Evolutionary conservation across 1,284 basidiomycete species (phyloP).

Genomic region (Tilletia indica): DNA sequence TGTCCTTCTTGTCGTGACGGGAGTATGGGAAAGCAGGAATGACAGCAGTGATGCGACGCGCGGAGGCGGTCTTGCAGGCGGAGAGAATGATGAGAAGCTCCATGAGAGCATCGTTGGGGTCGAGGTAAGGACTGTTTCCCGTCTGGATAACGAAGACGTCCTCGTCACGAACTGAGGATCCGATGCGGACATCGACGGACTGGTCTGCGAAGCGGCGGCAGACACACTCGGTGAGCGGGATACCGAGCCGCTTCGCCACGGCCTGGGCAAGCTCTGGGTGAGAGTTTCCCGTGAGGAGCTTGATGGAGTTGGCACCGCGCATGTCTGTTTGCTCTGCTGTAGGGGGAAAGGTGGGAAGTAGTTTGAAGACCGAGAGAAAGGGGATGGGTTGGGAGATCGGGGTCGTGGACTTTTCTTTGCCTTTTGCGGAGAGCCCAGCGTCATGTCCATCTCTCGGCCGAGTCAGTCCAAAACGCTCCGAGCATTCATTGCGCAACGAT

Average conservation of each 20-base stretch:
- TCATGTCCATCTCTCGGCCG: too few relatives aligned
- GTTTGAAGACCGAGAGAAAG: too few relatives aligned
- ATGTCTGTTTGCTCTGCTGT: slow-evolving; percentile 25
- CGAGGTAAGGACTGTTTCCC: slow-evolving; percentile 48
- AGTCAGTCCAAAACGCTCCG: too few relatives aligned
- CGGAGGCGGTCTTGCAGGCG: slow-evolving; percentile 95
- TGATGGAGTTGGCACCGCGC: slow-evolving; percentile 66
- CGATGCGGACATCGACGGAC: slow-evolving; percentile 69
- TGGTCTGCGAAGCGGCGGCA: slow-evolving; percentile 87
- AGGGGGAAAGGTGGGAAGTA: background rate
- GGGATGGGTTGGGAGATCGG: too few relatives aligned
- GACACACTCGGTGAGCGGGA: slow-evolving; percentile 81
- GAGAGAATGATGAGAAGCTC: slow-evolving; percentile 82
- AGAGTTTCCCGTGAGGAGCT: slow-evolving; percentile 91
- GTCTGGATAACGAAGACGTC: slow-evolving; percentile 55
- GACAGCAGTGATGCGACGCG: slow-evolving; percentile 93
- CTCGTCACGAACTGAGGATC: slow-evolving; percentile 93
- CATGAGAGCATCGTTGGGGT: slow-evolving; percentile 54
- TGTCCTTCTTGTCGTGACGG: slow-evolving; percentile 97
- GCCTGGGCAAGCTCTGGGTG: slow-evolving; percentile 93
- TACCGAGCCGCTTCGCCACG: slow-evolving; percentile 89
- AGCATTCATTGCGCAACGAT: too few relatives aligned
- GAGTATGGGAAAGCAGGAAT: slow-evolving; percentile 98
- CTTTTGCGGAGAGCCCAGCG: too few relatives aligned
- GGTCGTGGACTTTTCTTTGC: too few relatives aligned